A percentile compares a stretch with the other conserved stretches of the same genome.
These are phyloP conservation scores for Trametes cinnabarina DNA, from an alignment of 768 basidiomycete genomes.

Conservation along the genomic window DNA sequence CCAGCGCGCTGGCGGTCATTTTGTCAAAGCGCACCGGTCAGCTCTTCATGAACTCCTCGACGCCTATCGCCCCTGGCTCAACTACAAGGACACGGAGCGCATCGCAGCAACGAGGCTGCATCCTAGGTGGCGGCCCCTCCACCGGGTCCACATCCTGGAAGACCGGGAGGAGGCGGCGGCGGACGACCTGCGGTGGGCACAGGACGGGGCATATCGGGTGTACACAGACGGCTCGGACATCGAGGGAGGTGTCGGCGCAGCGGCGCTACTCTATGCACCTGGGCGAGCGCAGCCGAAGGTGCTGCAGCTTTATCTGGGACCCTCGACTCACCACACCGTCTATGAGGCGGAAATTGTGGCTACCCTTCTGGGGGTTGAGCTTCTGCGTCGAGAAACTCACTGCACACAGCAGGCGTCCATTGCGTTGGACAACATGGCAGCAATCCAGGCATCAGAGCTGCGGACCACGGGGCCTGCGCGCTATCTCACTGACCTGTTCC, in stretches of 20 bases:
- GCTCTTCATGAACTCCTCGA: constrained; percentile 26
- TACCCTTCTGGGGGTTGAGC: constrained; percentile 24
- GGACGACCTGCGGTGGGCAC: background rate
- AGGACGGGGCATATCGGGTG: constrained; percentile 1
- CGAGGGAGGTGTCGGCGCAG: constrained; percentile 29
- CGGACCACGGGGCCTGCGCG: background rate
- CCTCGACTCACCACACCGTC: constrained; percentile 25
- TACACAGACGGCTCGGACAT: constrained; percentile 33
- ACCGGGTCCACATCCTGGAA: background rate
- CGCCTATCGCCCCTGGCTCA: constrained; percentile 13
- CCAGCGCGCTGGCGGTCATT: background rate
- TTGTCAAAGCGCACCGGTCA: constrained; percentile 17
- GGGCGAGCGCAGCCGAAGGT: background rate
- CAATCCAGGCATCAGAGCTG: background rate
- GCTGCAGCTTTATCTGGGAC: constrained; percentile 24
- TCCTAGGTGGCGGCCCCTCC: constrained; percentile 10
- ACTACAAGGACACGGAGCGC: constrained; percentile 10
- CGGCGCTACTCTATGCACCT: constrained; percentile 25
- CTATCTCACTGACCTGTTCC: constrained; percentile 12
- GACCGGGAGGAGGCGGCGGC: constrained; percentile 9
- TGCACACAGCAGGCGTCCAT: background rate
- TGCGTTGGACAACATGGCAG: constrained; percentile 10
- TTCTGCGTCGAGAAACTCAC: constrained; percentile 18
- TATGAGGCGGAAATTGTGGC: constrained; percentile 34
- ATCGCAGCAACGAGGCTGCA: constrained; percentile 13